Conservation (phyloP, 2,329 filamentous ascomycete genomes). For the Xylariaceae sp. region DNA sequence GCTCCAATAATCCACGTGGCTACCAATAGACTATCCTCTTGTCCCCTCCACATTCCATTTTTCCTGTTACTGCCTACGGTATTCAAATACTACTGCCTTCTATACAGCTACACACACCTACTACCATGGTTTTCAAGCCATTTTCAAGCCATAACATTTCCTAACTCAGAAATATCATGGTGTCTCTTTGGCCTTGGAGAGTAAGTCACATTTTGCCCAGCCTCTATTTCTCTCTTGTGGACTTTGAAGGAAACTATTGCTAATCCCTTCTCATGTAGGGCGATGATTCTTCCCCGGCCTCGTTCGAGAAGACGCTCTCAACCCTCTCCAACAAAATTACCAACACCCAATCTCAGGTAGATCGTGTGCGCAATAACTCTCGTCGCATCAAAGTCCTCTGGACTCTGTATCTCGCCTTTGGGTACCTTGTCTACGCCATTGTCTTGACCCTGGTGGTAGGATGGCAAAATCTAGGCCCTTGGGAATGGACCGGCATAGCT, state of each 20-base stretch:
- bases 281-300: constrained; percentile 81
- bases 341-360: constrained; percentile 73
- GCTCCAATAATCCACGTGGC: too few relatives aligned
- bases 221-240: neutral
- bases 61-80: too few relatives aligned
- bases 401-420: constrained; percentile 89
- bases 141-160: too few relatives aligned
- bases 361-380: constrained; percentile 72
- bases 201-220: constrained; percentile 50
- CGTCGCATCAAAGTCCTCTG: constrained; percentile 83
- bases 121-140: constrained; percentile 32
- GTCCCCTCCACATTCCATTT: neutral
- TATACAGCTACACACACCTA: neutral
- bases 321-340: constrained; percentile 83
- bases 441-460: constrained; percentile 86
- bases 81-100: neutral
- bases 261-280: constrained; percentile 56
- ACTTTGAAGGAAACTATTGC: neutral
- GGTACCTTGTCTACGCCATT: constrained; percentile 85
- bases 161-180: constrained; percentile 60
- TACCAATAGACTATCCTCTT: neutral
- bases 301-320: constrained; percentile 90
- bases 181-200: constrained; percentile 86
- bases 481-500: constrained; percentile 79
- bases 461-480: constrained; percentile 74